Evolutionary conservation across 495 filamentous ascomycete species (phyloP).

Genomic region (Penicillium riverlandense): DNA sequence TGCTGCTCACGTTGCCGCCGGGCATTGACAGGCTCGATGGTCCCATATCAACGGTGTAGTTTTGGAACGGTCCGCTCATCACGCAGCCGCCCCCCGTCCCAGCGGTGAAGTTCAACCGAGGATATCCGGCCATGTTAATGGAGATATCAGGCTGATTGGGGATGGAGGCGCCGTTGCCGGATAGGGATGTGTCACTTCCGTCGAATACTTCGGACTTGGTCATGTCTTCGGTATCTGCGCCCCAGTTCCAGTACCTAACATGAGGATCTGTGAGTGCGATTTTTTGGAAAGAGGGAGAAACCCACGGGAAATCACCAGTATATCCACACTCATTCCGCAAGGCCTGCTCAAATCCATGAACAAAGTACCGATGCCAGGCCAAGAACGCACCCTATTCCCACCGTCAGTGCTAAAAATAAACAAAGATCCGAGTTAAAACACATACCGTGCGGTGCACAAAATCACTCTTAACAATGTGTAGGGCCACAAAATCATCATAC

Average conservation of each 20-base stretch:
- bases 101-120: constrained; percentile 26
- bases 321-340: constrained; percentile 67
- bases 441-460: constrained; percentile 53
- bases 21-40: constrained; percentile 33
- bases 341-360: constrained; percentile 57
- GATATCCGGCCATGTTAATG: constrained; percentile 8
- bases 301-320: constrained; percentile 33
- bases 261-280: too few relatives aligned
- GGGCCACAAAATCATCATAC: constrained; percentile 68
- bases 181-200: constrained; percentile 51
- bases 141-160: constrained; percentile 21
- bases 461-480: constrained; percentile 58
- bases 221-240: constrained; percentile 38
- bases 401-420: not conserved
- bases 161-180: constrained; percentile 51
- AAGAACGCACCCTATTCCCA: constrained; percentile 50
- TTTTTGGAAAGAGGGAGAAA: too few relatives aligned
- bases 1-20: constrained; percentile 9
- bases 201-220: constrained; percentile 56
- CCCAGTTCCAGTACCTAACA: constrained; percentile 58
- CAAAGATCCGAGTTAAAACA: not conserved
- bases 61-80: constrained; percentile 49
- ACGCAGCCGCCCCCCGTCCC: constrained; percentile 62
- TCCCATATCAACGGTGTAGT: constrained; percentile 44
- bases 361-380: constrained; percentile 67